phyloP scores from a whole-genome alignment of 2,329 filamentous ascomycete genomes.

The Neonectria faginata region DNA sequence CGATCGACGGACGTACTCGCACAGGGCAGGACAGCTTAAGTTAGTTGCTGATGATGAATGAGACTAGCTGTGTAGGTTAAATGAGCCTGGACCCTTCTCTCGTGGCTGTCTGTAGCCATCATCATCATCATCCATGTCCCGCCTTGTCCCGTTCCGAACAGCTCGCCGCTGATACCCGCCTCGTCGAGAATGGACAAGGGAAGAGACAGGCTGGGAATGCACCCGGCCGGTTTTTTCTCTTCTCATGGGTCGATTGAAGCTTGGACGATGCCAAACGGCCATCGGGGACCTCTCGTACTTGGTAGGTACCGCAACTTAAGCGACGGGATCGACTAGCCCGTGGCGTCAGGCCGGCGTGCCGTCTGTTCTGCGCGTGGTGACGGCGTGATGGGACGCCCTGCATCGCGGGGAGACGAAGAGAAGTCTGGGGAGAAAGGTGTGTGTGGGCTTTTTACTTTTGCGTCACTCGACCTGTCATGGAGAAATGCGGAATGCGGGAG shows the following conservation, averaged over 20 bases:
- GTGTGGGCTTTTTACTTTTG: neutral
- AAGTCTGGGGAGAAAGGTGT: conserved; percentile 18
- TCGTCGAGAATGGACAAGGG: conserved; percentile 19
- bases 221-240: conserved; percentile 16
- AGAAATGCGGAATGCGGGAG: neutral
- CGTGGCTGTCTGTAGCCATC: neutral
- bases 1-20: conserved; percentile 4
- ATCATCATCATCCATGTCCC: neutral
- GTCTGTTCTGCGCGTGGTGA: conserved; percentile 5
- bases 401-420: conserved; percentile 33
- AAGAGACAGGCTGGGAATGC: conserved; percentile 13
- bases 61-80: no score
- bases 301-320: no score
- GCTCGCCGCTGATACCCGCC: conserved; percentile 11
- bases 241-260: conserved; percentile 20
- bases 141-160: neutral
- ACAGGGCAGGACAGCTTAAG: neutral
- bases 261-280: neutral
- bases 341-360: conserved; percentile 8
- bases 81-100: neutral
- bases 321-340: neutral
- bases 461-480: neutral
- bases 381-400: conserved; percentile 29
- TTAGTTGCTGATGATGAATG: no score
- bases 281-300: neutral